phyloP scores from a whole-genome alignment of 441 rosid species.

The Macaranga tanarius region DNA sequence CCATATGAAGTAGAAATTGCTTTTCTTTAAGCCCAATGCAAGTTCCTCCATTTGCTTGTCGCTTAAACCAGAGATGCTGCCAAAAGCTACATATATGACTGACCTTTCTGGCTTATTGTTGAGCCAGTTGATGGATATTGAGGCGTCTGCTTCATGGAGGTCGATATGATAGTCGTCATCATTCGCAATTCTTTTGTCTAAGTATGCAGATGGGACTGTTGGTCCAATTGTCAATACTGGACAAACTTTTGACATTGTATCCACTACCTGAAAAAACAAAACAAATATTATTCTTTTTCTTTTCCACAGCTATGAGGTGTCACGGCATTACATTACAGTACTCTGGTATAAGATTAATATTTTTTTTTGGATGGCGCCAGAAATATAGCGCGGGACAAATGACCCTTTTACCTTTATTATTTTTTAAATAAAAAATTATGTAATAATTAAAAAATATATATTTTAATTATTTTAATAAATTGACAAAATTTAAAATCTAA shows the following conservation, averaged over 20 bases:
- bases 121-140: constrained; percentile 42
- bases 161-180: constrained; percentile 48
- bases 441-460: too few species aligned
- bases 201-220: constrained; percentile 56
- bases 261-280: constrained; percentile 20
- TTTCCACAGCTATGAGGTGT: too few species aligned
- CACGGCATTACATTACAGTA: too few species aligned
- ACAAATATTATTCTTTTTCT: too few species aligned
- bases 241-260: constrained; percentile 30
- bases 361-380: too few species aligned
- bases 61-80: constrained; percentile 40
- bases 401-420: too few species aligned
- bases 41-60: constrained; percentile 49
- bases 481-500: too few species aligned
- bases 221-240: constrained; percentile 50
- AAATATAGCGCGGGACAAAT: too few species aligned
- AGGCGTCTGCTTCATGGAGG: constrained; percentile 31
- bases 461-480: too few species aligned
- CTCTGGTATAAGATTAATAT: too few species aligned
- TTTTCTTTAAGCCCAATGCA: constrained; percentile 39
- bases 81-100: constrained; percentile 61
- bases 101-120: constrained; percentile 39
- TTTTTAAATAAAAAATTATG: too few species aligned
- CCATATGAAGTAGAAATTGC: constrained; percentile 43
- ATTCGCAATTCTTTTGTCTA: constrained; percentile 44